Conservation (phyloP, 805 yeast species). For the Candida manassasensis region DNA sequence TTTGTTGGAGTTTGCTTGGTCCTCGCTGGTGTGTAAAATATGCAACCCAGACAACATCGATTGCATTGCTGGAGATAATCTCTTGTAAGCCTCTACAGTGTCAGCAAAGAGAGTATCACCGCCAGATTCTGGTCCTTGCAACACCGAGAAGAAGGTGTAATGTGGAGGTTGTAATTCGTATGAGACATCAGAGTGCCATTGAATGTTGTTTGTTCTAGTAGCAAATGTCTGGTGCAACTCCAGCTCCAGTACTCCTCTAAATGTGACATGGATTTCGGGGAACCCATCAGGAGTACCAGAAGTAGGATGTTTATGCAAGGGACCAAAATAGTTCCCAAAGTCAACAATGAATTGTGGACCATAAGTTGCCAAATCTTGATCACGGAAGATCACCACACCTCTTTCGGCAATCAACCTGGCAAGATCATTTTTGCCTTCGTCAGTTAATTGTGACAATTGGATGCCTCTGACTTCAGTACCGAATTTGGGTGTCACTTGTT, state of each 20-base stretch:
- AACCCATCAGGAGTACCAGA: slow-evolving; percentile 20
- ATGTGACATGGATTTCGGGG: slow-evolving; percentile 33
- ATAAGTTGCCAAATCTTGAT: slow-evolving; percentile 28
- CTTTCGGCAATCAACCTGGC: slow-evolving; percentile 28
- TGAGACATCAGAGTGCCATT: slow-evolving; percentile 35
- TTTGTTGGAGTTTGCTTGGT: slow-evolving; percentile 25
- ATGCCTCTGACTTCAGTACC: slow-evolving; percentile 27
- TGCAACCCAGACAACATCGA: slow-evolving; percentile 28
- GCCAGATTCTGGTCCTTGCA: slow-evolving; percentile 34
- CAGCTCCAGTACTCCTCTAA: slow-evolving; percentile 25
- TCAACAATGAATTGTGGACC: slow-evolving; percentile 41
- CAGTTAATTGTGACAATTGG: slow-evolving; percentile 24
- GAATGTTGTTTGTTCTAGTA: slow-evolving; percentile 25
- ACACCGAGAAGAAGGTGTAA: slow-evolving; percentile 28
- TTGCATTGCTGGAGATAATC: slow-evolving; percentile 33
- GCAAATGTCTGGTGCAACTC: slow-evolving; percentile 25
- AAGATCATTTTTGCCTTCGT: slow-evolving; percentile 28
- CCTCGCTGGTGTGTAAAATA: slow-evolving; percentile 30
- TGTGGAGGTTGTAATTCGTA: slow-evolving; percentile 35
- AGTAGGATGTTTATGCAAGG: slow-evolving; percentile 19
- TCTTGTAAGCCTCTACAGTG: slow-evolving; percentile 32
- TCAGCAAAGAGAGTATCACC: slow-evolving; percentile 37
- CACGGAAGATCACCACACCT: slow-evolving; percentile 30
- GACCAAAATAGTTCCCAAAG: slow-evolving; percentile 16
- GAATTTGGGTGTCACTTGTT: slow-evolving; percentile 27